Evolutionary conservation across 257 asterid species (phyloP).

Genomic region (Misopates orontium): DNA sequence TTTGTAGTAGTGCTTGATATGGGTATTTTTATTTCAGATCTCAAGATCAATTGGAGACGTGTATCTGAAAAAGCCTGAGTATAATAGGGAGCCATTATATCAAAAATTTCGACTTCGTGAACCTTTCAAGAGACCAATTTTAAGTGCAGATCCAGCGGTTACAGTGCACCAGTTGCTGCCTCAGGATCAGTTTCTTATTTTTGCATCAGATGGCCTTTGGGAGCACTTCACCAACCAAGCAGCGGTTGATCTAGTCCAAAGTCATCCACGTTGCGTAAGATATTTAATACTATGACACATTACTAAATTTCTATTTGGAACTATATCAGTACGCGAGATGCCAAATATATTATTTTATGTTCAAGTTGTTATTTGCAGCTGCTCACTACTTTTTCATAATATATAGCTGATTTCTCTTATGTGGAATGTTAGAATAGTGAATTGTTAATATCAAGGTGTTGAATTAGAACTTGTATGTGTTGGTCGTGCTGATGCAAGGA

Average conservation of each 20-base stretch:
- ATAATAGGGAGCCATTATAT: slow-evolving; percentile 64
- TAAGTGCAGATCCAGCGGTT: slow-evolving; percentile 66
- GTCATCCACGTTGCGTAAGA: slow-evolving; percentile 64
- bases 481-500: slow-evolving; percentile 1
- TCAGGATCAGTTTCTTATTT: slow-evolving; percentile 63
- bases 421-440: neutral
- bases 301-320: slow-evolving; percentile 2
- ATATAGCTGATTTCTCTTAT: neutral
- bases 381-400: neutral
- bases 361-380: neutral
- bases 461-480: slow-evolving; percentile 1
- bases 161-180: slow-evolving; percentile 57
- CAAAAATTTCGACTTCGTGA: slow-evolving; percentile 67
- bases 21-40: slow-evolving; percentile 37
- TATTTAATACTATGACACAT: slow-evolving; percentile 19
- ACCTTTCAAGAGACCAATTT: slow-evolving; percentile 63
- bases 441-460: too few species aligned
- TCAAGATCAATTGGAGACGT: slow-evolving; percentile 73
- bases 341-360: too few species aligned
- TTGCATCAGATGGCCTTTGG: slow-evolving; percentile 80
- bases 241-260: slow-evolving; percentile 66
- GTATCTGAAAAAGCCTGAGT: slow-evolving; percentile 61
- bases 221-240: slow-evolving; percentile 70
- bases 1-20: neutral
- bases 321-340: neutral